Conservation (phyloP, 352 stramenopile genomes). For the Aphanomyces astaci region DNA sequence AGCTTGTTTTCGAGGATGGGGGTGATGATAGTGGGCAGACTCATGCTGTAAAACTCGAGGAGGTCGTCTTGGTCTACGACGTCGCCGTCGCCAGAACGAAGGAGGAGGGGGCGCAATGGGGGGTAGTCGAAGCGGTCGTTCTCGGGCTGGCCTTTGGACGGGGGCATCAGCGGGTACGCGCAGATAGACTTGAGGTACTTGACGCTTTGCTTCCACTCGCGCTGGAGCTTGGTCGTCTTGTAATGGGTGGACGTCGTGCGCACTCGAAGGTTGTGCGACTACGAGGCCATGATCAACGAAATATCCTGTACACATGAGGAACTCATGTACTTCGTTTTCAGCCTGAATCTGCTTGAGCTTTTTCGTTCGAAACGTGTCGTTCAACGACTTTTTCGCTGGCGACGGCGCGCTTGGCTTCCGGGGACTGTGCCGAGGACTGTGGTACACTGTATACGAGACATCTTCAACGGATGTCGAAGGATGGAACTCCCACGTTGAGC, state of each 20-base stretch:
- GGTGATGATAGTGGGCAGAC: conserved; percentile 2
- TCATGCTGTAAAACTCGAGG: conserved; percentile 20
- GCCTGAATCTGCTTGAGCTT: conserved; percentile 55
- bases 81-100: neutral
- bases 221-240: conserved; percentile 41
- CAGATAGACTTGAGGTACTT: conserved; percentile 66
- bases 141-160: neutral
- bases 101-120: neutral
- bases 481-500: conserved; percentile 20
- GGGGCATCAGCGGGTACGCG: conserved; percentile 38
- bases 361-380: conserved; percentile 40
- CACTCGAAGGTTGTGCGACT: conserved; percentile 35
- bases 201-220: conserved; percentile 61
- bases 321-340: conserved; percentile 33
- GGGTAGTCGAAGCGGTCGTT: neutral
- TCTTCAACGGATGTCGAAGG: conserved; percentile 9
- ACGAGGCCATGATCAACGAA: too few relatives aligned
- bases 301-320: conserved; percentile 29
- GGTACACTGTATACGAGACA: conserved; percentile 16
- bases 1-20: neutral
- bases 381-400: conserved; percentile 39
- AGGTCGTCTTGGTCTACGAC: conserved; percentile 10
- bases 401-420: neutral
- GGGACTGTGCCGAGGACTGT: conserved; percentile 12
- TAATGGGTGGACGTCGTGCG: conserved; percentile 55